Percentiles rank a stretch among this genome's conserved stretches.
These are phyloP conservation scores for Polyporus arcularius DNA, from an alignment of 768 basidiomycete genomes.

Conservation along the genomic window DNA sequence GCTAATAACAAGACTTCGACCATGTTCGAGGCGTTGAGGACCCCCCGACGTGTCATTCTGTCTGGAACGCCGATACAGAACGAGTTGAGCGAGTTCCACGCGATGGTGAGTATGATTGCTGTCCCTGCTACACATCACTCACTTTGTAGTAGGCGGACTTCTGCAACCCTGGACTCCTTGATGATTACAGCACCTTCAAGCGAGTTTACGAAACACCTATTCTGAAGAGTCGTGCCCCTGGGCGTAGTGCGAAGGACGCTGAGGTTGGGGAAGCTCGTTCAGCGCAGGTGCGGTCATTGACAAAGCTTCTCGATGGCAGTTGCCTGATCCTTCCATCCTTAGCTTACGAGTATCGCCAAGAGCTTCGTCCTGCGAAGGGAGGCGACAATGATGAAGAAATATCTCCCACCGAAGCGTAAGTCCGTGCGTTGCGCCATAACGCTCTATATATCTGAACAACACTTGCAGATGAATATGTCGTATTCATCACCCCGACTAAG, in stretches of 20 bases:
- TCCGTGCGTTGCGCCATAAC: conserved; percentile 2
- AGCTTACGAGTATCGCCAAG: conserved; percentile 75
- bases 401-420: conserved; percentile 90
- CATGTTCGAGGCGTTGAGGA: conserved; percentile 80
- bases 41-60: conserved; percentile 79
- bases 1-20: conserved; percentile 86
- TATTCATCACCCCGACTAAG: conserved; percentile 89
- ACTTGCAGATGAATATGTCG: conserved; percentile 88
- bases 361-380: conserved; percentile 93
- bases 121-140: background rate
- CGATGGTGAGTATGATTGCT: conserved; percentile 66
- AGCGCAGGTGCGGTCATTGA: conserved; percentile 55
- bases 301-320: background rate
- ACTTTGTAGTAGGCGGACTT: conserved; percentile 69
- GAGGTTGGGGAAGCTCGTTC: conserved; percentile 79
- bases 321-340: background rate
- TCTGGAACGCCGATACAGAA: conserved; percentile 99
- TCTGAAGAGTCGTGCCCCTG: conserved; percentile 79
- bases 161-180: conserved; percentile 89
- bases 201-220: conserved; percentile 88
- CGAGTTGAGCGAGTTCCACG: conserved; percentile 91
- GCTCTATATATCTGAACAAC: background rate
- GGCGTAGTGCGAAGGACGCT: conserved; percentile 67
- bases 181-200: conserved; percentile 75
- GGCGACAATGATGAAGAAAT: conserved; percentile 76